phyloP scores from a whole-genome alignment of 805 yeast genomes.

The Candida xiaguanensis region DNA sequence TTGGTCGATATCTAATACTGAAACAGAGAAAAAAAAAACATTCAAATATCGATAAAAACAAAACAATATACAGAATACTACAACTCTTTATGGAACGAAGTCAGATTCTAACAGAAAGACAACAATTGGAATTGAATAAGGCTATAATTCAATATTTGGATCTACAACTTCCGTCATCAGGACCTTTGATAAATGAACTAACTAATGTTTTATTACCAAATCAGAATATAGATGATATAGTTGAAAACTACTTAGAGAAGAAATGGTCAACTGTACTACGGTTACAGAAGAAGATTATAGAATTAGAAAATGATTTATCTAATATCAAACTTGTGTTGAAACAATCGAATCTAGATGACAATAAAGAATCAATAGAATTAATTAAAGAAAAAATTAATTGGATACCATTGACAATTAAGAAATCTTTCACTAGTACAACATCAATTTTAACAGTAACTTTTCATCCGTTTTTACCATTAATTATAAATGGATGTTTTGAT shows the following conservation, averaged over 20 bases:
- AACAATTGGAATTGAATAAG: conserved; percentile 43
- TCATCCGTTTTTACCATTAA: conserved; percentile 69
- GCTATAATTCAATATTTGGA: conserved; percentile 48
- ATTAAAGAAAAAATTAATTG: conserved; percentile 44
- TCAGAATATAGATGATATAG: conserved; percentile 23
- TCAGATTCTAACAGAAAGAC: conserved; percentile 19
- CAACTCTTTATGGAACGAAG: conserved; percentile 8
- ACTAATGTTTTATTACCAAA: conserved; percentile 11
- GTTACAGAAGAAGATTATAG: conserved; percentile 69
- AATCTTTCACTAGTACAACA: conserved; percentile 50
- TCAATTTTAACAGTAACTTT: conserved; percentile 61
- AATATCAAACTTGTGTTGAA: conserved; percentile 47
- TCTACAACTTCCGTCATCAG: conserved; percentile 20
- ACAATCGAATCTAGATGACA: conserved; percentile 15
- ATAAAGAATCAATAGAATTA: conserved; percentile 8
- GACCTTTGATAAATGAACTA: conserved; percentile 7
- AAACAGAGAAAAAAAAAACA: not conserved
- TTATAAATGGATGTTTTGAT: conserved; percentile 66
- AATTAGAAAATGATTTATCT: conserved; percentile 57
- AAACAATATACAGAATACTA: not conserved
- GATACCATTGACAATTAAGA: conserved; percentile 54
- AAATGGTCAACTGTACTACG: conserved; percentile 87
- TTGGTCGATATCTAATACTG: not conserved
- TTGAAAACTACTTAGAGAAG: conserved; percentile 53
- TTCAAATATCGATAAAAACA: not conserved